Evolutionary conservation across 257 asterid genomes (phyloP).

Genomic region (Ballota nigra): DNA sequence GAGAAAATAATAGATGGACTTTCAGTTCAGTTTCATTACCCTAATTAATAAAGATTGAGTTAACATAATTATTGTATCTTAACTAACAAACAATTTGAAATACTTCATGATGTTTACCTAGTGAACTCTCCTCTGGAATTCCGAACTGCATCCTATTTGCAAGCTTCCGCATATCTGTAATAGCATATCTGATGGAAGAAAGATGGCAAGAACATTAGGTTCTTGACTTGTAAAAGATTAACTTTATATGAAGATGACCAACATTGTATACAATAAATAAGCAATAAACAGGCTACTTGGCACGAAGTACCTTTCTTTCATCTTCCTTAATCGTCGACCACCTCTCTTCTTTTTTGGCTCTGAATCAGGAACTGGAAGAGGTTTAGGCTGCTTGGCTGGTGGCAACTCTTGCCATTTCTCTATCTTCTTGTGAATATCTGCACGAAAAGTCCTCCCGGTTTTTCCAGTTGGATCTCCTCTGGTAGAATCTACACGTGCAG

Average conservation of each 20-base stretch:
- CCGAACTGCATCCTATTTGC: constrained; percentile 97
- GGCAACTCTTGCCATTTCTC: constrained; percentile 99
- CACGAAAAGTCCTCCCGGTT: constrained; percentile 70
- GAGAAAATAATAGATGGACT: neutral
- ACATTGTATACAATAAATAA: neutral
- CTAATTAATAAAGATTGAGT: neutral
- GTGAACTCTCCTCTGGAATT: constrained; percentile 94
- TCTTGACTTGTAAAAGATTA: neutral
- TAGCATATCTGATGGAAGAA: constrained; percentile 65
- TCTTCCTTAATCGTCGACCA: constrained; percentile 91
- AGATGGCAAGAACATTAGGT: constrained; percentile 19
- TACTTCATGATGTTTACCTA: constrained; percentile 42
- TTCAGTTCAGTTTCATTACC: neutral
- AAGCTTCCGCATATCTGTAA: constrained; percentile 96
- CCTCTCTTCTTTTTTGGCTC: constrained; percentile 99
- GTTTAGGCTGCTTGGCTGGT: constrained; percentile 97
- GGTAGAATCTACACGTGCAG: constrained; percentile 91
- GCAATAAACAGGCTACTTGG: neutral
- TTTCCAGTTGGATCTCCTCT: constrained; percentile 87
- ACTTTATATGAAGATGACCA: neutral
- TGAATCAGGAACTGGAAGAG: constrained; percentile 98
- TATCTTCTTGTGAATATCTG: constrained; percentile 79
- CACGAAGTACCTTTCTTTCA: constrained; percentile 89
- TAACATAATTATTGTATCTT: neutral
- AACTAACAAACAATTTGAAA: neutral